Base-by-base conservation (phyloP, 176 grass and related monocot species). In the Oryza punctata region DNA sequence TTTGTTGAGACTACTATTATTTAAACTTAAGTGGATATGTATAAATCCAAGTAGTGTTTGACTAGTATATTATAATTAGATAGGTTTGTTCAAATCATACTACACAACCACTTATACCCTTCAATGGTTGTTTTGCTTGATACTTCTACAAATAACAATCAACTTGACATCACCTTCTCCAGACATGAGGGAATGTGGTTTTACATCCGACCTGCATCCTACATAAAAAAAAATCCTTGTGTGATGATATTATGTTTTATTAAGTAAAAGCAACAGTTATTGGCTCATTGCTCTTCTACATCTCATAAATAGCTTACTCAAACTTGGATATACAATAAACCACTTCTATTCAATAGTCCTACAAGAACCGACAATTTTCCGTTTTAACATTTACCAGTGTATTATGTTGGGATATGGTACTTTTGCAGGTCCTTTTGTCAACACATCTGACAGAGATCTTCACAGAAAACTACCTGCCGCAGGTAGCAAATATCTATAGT, bases 381-480 rank as follows among this genome's bases (percentile, higher is more conserved):
- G 12, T 80, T 68, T 81, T 50, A 67, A 65, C 33, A 7, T 65
- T 82, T 57, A 67, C 45, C 13, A 66, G 10, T 41, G 29, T 32
- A 78, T 70, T 70, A 68, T 87, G 65, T 82, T 83, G 18, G 16
- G 11, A 60, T 64, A 44, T 73, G 69, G 18, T 89, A 84, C 41
- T 84, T 73, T 40, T 79, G 32, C 82, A 98, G 96, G 92, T 98
- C n/a, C 91, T 98, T 41, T 86, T 98, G 63, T 93, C 92, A 75
- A 95, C 96, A 87, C 96, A 98, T 93, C 87, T 98, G 89, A 87
- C 89, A 14, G 92, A 95, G 76, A 93, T 98, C 45, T 91, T 98
- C 77, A 84, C 87, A 2, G 85, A 88, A 70, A 93, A 87, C 69
- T 93, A 89, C 72, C 81, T 98, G 85, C 92, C 89, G 25, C 84